phyloP scores from a whole-genome alignment of 83 land plant species.

The Diphasiastrum complanatum region DNA sequence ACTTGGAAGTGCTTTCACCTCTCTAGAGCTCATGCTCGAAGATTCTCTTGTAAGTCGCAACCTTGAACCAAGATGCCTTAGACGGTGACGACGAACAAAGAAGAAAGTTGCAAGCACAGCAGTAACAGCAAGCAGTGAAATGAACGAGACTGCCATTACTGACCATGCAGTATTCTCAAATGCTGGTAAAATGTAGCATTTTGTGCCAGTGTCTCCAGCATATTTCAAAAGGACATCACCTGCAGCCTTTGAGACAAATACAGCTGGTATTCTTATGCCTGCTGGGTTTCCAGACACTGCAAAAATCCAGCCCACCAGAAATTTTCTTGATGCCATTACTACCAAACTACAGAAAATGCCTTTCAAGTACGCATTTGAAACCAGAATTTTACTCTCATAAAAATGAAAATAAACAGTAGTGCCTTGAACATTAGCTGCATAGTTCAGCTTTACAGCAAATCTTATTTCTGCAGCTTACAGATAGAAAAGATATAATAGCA shows the following conservation, averaged over 20 bases:
- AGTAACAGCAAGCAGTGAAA: constrained; percentile 38
- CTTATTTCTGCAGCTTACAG: no score
- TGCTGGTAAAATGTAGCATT: constrained; percentile 39
- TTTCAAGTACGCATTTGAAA: no score
- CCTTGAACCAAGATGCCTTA: constrained; percentile 5
- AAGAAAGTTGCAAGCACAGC: constrained; percentile 29
- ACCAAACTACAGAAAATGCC: no score
- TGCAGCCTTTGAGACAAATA: constrained; percentile 51
- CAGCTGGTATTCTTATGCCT: constrained; percentile 45
- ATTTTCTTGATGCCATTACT: no score
- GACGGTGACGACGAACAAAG: constrained; percentile 28
- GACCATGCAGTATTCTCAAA: constrained; percentile 34
- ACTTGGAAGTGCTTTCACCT: constrained; percentile 52
- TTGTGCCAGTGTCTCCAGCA: constrained; percentile 30
- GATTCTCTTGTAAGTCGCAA: not conserved
- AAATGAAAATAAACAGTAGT: no score
- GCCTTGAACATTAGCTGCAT: no score
- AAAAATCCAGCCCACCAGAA: not conserved
- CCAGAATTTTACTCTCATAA: no score
- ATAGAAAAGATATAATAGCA: no score
- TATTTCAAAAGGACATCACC: constrained; percentile 42
- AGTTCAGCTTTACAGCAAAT: no score
- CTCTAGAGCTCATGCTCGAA: constrained; percentile 24
- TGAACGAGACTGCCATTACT: constrained; percentile 40
- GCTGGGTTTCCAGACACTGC: constrained; percentile 47